phyloP scores from a whole-genome alignment of 768 basidiomycete genomes.

The Filobasidium wieringae region DNA sequence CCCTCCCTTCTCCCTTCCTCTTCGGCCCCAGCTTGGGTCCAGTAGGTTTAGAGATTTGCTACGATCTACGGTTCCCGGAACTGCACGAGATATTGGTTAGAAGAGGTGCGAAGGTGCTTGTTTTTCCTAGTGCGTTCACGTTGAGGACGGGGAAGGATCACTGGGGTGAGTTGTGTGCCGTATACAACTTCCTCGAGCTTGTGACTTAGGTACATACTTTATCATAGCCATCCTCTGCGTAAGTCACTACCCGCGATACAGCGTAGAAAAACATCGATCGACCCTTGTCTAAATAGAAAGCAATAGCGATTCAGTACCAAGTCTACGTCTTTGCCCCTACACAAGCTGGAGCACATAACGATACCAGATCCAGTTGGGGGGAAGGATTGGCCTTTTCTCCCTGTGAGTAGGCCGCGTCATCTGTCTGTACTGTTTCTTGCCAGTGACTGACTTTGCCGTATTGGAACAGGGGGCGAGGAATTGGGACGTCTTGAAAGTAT shows the following conservation, averaged over 20 bases:
- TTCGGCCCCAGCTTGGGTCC: constrained; percentile 21
- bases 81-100: constrained; percentile 24
- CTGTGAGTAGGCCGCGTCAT: too few species aligned
- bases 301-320: constrained; percentile 29
- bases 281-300: constrained; percentile 14
- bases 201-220: neutral
- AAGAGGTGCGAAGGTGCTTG: constrained; percentile 25
- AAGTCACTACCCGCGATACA: neutral
- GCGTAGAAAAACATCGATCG: neutral
- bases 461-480: constrained; percentile 16
- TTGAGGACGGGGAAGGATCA: constrained; percentile 35
- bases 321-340: constrained; percentile 31
- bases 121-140: constrained; percentile 33
- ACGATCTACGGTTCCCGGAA: constrained; percentile 36
- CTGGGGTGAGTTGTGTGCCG: constrained; percentile 29
- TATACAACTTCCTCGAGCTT: neutral
- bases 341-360: constrained; percentile 29
- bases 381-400: constrained; percentile 32
- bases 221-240: constrained; percentile 19
- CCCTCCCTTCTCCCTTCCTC: constrained; percentile 19
- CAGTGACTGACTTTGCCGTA: too few species aligned
- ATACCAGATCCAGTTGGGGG: constrained; percentile 27
- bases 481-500: constrained; percentile 26
- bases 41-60: constrained; percentile 34
- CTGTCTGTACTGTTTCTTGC: too few species aligned